Base-by-base conservation (phyloP, 2,329 filamentous ascomycete genomes). In the Colletotrichum falcatum region DNA sequence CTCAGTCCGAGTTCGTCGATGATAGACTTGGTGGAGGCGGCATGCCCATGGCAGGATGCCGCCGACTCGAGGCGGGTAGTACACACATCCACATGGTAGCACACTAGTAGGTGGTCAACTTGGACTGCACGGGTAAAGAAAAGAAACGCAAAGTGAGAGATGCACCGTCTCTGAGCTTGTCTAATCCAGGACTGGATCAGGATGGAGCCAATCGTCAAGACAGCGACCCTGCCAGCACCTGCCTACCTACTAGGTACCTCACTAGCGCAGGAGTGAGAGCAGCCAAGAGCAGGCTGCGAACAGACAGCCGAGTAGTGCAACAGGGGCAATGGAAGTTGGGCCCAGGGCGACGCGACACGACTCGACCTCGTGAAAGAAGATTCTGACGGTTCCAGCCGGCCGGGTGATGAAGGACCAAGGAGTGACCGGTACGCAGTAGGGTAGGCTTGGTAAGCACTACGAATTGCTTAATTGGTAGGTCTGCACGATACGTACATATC, bases 251-350 rank as follows among this genome's bases (percentile, higher is more conserved):
- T 7, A 14, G n/a, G n/a, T n/a, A n/a, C n/a, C n/a, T n/a, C n/a
- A n/a, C n/a, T 18, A 39, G 37, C 26, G 49, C 28, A 53, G 49
- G 14, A 14, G 51, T 20, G 8, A 35, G 53, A 59, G 35, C 53
- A 53, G 28, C 53, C 65, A 51, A 53, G 51, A 59, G 33, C 51
- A 51, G n/a, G 60, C 65, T 65, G 65, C 26, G 60, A 68, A 58
- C 60, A 65, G 61, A 44, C 26, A 23, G 7, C 28, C 12, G 51
- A 20, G 11, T 30, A n/a, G n/a, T n/a, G n/a, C n/a, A n/a, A n/a
- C n/a, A n/a, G n/a, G n/a, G n/a, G n/a, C n/a, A n/a, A n/a, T n/a
- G n/a, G n/a, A n/a, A n/a, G n/a, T n/a, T n/a, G n/a, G n/a, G 6
- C 28, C 48, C 39, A 56, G 2, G 5, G 39, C 39, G 28, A 46